Conservation (phyloP, 257 asterid species). For the Solanum pennellii region DNA sequence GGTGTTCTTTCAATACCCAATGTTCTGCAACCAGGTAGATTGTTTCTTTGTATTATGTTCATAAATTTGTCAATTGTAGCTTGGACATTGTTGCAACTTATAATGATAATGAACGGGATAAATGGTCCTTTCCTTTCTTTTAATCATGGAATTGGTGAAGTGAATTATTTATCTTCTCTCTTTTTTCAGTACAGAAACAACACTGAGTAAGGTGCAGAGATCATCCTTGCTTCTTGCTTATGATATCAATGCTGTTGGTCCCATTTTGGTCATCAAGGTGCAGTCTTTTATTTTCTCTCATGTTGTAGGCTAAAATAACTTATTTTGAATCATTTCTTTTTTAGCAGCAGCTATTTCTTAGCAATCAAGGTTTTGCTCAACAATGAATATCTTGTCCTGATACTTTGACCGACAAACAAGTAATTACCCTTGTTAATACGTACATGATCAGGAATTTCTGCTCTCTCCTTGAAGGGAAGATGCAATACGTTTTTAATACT, state of each 20-base stretch:
- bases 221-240: constrained; percentile 73
- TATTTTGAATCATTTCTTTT: not conserved
- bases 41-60: not conserved
- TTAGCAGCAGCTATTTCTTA: not conserved
- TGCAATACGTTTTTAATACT: not conserved
- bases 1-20: constrained; percentile 79
- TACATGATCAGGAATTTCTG: not conserved
- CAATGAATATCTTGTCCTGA: not conserved
- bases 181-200: constrained; percentile 76
- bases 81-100: not conserved
- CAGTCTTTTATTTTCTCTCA: not conserved
- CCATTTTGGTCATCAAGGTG: constrained; percentile 66
- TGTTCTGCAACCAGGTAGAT: constrained; percentile 68
- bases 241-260: constrained; percentile 88
- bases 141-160: not conserved
- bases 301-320: not conserved
- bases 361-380: not conserved
- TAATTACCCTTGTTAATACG: not conserved
- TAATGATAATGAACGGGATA: not conserved
- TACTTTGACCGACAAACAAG: not conserved
- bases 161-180: constrained; percentile 8
- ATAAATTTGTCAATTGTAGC: not conserved
- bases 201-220: constrained; percentile 71
- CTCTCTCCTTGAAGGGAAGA: not conserved
- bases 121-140: not conserved